Evolutionary conservation across 208 protist genomes (phyloP), one percentile per base, ranked within the genome.

Genomic region (Angomonas deanei): DNA sequence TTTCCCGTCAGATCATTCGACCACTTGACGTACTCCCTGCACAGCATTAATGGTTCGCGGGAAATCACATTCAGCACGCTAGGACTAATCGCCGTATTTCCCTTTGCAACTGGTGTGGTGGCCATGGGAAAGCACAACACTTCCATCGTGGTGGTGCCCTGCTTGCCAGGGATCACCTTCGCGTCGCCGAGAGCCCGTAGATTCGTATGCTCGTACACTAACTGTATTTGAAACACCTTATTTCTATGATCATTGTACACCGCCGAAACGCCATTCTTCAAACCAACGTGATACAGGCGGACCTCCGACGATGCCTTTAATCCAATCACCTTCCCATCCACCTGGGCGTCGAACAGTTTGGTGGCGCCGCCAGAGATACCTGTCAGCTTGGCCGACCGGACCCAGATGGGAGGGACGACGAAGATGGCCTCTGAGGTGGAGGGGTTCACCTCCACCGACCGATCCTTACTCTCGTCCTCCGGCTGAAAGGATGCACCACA

Each of bases 241-340:
- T 26, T 26, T 4, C 42, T 50, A 50, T 19, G 13, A 23, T 23
- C 19, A 19, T 50, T 50, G 19, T 26, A 50, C 8, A 50, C 42
- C 8, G 42, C 42, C 4, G 17, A 50, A 10, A 50, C 42, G 17
- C 19, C 42, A n/a, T 19, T 19, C 19, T 13, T 19, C 8, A 50
- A 10, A 10, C 8, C 17, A 3, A 50, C 3, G 23, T 26, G 23
- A 19, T 50, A 50, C 42, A 50, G 19, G 8, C 17, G 23, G 17
- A 19, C 8, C 42, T 50, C 42, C 42, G 13, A 81, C 72, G 47
- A 39, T 46, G 58, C 82, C 74, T 19, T 4, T 19, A 26, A 10
- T 23, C 13, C 17, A 5, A n/a, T 23, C 19, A 50, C 42, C 42
- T n/a, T 4, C 19, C n/a, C n/a, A n/a, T n/a, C n/a, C n/a, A n/a